Base-by-base conservation (phyloP, 2,329 filamentous ascomycete genomes). In the Xylariaceae sp. region DNA sequence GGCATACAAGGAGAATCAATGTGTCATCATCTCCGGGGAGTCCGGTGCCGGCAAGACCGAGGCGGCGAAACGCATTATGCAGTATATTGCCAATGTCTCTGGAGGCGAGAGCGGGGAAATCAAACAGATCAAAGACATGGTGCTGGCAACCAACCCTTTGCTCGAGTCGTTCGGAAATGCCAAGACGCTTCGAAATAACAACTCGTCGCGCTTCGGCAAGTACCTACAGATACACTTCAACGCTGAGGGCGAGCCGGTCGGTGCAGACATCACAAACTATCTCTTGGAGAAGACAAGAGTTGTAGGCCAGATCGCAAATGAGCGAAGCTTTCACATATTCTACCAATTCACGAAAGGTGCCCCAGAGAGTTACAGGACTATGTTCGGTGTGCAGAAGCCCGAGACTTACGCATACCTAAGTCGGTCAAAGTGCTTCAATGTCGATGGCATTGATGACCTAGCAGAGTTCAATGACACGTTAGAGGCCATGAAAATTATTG, bases 271-370 rank as follows among this genome's bases (percentile, higher is more conserved):
- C 73, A 96, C 92, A 68, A 99, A 99, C 72, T 99, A 99, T 68
- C 79, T 99, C 29, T 80, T 99, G 51, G 94, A 99, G 72, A 97
- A 97, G 78, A 86, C 89, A 47, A 83, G 94, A 75, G 94, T 99
- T 19, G 91, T 96, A 7, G 91, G 92, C 12, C 94, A 97, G 75
- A 97, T 97, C 64, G 79, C 76, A 55, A 95, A 96, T 71, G 94
- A 99, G 79, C 85, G 94, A 64, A 97, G 96, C 74, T 99, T 99
- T 73, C 94, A 99, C 74, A 97, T 99, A 67, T 99, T 99, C 72
- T 99, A 99, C 74, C 94, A 99, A 72, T 96, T 97, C 72, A 89
- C 94, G 46, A 99, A 97, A 74, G 91, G 89, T 3, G 92, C 92
- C 7, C 88, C 91, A n/a, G 80, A 87, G 63, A 83, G 87, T 56